These are phyloP conservation scores for Capsicum pubescens DNA, from an alignment of 257 asterid genomes.

Conservation along the genomic window DNA sequence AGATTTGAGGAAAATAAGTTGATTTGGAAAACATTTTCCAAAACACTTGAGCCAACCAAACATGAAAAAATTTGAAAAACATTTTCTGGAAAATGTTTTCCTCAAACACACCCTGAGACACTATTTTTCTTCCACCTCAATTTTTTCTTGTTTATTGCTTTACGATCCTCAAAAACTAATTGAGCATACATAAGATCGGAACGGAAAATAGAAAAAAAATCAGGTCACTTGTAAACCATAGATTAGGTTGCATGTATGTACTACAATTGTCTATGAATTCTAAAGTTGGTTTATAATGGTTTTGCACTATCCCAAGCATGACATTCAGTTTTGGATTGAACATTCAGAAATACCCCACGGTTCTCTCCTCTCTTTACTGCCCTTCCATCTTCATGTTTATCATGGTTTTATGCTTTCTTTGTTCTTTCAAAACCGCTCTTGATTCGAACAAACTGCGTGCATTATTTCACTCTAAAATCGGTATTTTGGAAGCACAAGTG, in stretches of 20 bases:
- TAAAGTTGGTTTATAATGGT: not conserved
- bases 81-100: too few species aligned
- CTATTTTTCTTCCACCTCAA: not conserved
- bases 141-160: not conserved
- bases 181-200: too few species aligned
- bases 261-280: not conserved
- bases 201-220: not conserved
- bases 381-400: not conserved
- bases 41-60: too few species aligned
- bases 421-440: not conserved
- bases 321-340: not conserved
- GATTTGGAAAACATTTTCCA: too few species aligned
- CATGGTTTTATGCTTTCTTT: not conserved
- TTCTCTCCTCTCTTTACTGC: not conserved
- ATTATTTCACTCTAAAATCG: not conserved
- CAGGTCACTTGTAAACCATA: not conserved
- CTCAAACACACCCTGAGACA: not conserved
- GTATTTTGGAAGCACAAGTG: not conserved
- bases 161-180: not conserved
- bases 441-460: not conserved
- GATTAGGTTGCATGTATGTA: not conserved
- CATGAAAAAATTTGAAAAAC: too few species aligned
- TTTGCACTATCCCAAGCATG: not conserved
- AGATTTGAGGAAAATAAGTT: too few species aligned
- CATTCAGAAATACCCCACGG: not conserved